phyloP scores from a whole-genome alignment of 192 early-diverging fungal genomes.

The Allomyces arbusculus region DNA sequence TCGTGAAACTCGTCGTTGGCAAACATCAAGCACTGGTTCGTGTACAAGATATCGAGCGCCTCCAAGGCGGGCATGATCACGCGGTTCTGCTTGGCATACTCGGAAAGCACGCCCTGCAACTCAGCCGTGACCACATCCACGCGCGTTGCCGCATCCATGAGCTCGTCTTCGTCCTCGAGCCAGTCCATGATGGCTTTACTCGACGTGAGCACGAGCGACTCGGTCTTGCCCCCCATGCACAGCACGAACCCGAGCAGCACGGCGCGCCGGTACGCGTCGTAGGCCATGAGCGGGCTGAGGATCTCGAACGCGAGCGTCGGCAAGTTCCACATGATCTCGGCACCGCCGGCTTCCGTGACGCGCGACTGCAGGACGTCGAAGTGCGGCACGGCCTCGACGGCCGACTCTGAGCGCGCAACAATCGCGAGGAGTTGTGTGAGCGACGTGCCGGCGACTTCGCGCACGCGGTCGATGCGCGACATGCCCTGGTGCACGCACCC shows the following conservation, averaged over 20 bases:
- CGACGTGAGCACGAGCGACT: slow-evolving; percentile 33
- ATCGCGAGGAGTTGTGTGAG: slow-evolving; percentile 24
- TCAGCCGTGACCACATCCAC: not conserved
- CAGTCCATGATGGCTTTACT: not conserved
- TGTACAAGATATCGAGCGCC: not conserved
- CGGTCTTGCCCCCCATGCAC: slow-evolving; percentile 59
- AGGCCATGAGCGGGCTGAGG: slow-evolving; percentile 30
- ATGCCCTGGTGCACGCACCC: slow-evolving; percentile 51
- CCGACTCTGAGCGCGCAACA: not conserved
- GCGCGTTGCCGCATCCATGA: not conserved
- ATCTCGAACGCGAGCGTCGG: slow-evolving; percentile 38
- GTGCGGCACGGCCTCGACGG: slow-evolving; percentile 3
- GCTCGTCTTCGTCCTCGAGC: not conserved
- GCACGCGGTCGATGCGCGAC: slow-evolving; percentile 80
- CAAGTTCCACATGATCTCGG: slow-evolving; percentile 36
- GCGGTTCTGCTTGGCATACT: not conserved
- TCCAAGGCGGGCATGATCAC: not conserved
- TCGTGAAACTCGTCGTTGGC: not conserved
- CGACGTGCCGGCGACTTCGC: slow-evolving; percentile 45
- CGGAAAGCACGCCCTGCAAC: not conserved
- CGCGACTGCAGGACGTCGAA: slow-evolving; percentile 8
- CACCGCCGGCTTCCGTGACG: slow-evolving; percentile 4
- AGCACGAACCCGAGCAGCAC: slow-evolving; percentile 46
- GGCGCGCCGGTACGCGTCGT: slow-evolving; percentile 31
- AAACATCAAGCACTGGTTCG: not conserved